Evolutionary conservation across 352 stramenopile species (phyloP).

Genomic region (Hyphochytrium catenoides): DNA sequence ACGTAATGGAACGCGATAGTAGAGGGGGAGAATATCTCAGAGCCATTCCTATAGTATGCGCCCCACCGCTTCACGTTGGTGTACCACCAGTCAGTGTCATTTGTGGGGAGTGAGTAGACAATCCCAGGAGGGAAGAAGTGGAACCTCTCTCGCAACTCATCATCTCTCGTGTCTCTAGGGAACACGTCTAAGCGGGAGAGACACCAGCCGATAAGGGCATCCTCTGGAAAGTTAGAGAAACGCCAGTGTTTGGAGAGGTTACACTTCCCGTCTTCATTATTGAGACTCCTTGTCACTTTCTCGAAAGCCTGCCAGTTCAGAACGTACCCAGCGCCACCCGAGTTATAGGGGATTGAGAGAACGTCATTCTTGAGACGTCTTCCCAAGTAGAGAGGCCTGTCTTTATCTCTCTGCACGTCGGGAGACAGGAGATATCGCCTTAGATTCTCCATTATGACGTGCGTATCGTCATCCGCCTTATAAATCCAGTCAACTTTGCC

Average conservation of each 20-base stretch:
- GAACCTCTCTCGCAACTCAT: constrained; percentile 35
- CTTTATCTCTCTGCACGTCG: constrained; percentile 14
- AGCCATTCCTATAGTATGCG: too few species aligned
- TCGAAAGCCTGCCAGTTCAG: constrained; percentile 66
- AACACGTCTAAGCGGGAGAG: too few species aligned
- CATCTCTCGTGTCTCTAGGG: constrained; percentile 42
- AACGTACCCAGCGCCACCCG: constrained; percentile 40
- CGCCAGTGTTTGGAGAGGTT: too few species aligned
- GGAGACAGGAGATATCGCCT: constrained; percentile 31
- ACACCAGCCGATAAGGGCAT: too few species aligned
- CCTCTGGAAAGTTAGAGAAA: too few species aligned
- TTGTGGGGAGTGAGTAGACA: too few species aligned
- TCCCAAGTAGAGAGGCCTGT: constrained; percentile 34
- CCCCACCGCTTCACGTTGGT: too few species aligned
- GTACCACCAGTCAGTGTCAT: too few species aligned
- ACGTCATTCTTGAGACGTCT: constrained; percentile 21
- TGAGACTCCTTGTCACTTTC: too few species aligned
- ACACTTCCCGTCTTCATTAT: too few species aligned
- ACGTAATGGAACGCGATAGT: too few species aligned
- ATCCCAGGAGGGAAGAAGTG: constrained; percentile 52
- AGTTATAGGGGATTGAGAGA: constrained; percentile 20
- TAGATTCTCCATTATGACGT: constrained; percentile 56
- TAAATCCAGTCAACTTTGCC: constrained; percentile 69
- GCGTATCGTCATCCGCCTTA: constrained; percentile 66
- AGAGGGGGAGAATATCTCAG: too few species aligned